Evolutionary conservation across 78 protist genomes (phyloP).

Genomic region (Ministeria vibrans): DNA sequence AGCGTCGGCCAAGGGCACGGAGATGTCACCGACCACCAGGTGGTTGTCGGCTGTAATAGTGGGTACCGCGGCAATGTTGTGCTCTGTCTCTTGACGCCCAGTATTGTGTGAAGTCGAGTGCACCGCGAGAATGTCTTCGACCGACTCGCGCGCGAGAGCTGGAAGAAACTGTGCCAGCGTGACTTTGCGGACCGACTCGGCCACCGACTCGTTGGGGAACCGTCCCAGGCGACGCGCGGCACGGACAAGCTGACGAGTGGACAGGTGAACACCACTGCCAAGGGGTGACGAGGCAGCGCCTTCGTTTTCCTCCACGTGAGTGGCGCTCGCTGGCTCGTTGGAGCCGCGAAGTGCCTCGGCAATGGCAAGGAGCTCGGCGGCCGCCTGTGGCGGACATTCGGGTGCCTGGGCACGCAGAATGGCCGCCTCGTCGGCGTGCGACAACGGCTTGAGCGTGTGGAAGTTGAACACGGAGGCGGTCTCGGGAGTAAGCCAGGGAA

Average conservation of each 20-base stretch:
- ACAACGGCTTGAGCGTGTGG: background rate
- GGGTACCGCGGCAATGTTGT: too few species aligned
- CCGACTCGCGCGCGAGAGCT: background rate
- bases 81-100: too few species aligned
- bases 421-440: background rate
- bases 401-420: background rate
- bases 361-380: background rate
- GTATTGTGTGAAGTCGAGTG: background rate
- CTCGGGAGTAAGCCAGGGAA: slow-evolving; percentile 31
- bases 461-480: slow-evolving; percentile 1
- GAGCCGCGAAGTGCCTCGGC: background rate
- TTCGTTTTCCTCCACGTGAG: too few species aligned
- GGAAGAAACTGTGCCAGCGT: slow-evolving; percentile 23
- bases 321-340: too few species aligned
- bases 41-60: too few species aligned
- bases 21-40: too few species aligned
- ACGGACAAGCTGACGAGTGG: slow-evolving; percentile 27
- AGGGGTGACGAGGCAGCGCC: background rate
- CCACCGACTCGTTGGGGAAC: background rate
- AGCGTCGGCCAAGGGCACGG: too few species aligned
- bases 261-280: background rate
- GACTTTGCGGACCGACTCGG: background rate
- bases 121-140: slow-evolving; percentile 1
- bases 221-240: background rate
- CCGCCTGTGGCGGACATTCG: background rate